A percentile compares a stretch with the other conserved stretches of the same genome.
phyloP scores from a whole-genome alignment of 805 yeast species.

The Candida endomychidarum region DNA sequence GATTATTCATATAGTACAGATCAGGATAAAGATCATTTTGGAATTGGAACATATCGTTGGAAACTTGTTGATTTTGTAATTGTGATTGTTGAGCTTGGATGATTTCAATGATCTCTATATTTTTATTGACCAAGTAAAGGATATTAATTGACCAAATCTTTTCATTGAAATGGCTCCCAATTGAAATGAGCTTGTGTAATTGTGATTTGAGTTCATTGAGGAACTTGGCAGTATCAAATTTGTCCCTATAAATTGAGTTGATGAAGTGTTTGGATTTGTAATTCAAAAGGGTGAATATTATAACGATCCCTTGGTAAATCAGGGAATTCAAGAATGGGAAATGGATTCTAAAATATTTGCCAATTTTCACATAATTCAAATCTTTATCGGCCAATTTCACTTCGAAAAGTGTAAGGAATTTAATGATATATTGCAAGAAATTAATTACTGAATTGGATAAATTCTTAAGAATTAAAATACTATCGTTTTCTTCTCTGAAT shows the following conservation, averaged over 20 bases:
- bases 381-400: constrained; percentile 10
- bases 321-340: constrained; percentile 49
- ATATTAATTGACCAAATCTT: constrained; percentile 38
- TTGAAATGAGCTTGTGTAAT: constrained; percentile 22
- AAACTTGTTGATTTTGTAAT: not conserved
- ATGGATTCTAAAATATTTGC: constrained; percentile 35
- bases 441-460: constrained; percentile 38
- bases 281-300: constrained; percentile 49
- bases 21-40: not conserved
- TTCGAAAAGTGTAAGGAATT: constrained; percentile 31
- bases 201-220: constrained; percentile 23
- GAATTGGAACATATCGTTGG: not conserved
- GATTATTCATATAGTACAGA: not conserved
- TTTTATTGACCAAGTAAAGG: constrained; percentile 30
- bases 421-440: constrained; percentile 35
- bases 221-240: constrained; percentile 17
- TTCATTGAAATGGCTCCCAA: constrained; percentile 24
- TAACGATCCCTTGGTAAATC: constrained; percentile 52
- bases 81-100: constrained; percentile 22
- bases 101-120: constrained; percentile 26
- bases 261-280: constrained; percentile 30
- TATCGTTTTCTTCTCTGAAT: constrained; percentile 24
- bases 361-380: constrained; percentile 20
- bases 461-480: constrained; percentile 31
- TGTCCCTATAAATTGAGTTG: constrained; percentile 7